phyloP scores from a whole-genome alignment of 306 rosid species.

The Benincasa hispida region DNA sequence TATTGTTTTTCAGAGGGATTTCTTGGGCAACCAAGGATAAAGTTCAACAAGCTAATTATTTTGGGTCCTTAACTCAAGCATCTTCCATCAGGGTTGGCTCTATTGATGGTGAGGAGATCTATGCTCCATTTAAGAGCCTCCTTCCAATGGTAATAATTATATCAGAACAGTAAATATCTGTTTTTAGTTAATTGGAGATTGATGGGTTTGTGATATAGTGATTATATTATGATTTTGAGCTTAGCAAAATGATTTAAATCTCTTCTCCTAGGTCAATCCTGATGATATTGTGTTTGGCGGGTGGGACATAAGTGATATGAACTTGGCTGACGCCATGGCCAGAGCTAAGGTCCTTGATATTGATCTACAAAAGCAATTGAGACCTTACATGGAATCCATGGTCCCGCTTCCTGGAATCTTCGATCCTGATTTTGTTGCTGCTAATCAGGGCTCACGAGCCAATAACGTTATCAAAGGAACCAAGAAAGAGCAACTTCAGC shows the following conservation, averaged over 20 bases:
- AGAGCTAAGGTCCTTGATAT: conserved; percentile 92
- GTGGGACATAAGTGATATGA: conserved; percentile 95
- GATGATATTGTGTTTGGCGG: conserved; percentile 94
- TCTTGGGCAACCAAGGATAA: conserved; percentile 98
- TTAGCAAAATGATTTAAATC: background rate
- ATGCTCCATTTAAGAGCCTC: conserved; percentile 90
- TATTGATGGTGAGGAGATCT: conserved; percentile 82
- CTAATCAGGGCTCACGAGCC: conserved; percentile 85
- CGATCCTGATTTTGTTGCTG: conserved; percentile 91
- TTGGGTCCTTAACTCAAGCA: conserved; percentile 89
- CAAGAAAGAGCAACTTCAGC: conserved; percentile 71
- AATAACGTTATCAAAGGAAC: conserved; percentile 83
- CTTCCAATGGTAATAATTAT: conserved; percentile 70
- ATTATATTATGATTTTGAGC: background rate
- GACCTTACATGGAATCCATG: conserved; percentile 97
- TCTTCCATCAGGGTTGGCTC: conserved; percentile 90
- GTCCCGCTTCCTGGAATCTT: conserved; percentile 93
- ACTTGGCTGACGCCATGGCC: conserved; percentile 90
- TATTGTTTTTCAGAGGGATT: conserved; percentile 50
- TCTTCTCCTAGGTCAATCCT: conserved; percentile 61
- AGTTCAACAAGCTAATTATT: conserved; percentile 88
- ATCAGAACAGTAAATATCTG: background rate
- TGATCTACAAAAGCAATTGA: conserved; percentile 88
- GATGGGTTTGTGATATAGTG: background rate
- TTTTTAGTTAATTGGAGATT: background rate